Conservation (phyloP, 2,329 filamentous ascomycete genomes). For the Rhynchosporium graminicola region DNA sequence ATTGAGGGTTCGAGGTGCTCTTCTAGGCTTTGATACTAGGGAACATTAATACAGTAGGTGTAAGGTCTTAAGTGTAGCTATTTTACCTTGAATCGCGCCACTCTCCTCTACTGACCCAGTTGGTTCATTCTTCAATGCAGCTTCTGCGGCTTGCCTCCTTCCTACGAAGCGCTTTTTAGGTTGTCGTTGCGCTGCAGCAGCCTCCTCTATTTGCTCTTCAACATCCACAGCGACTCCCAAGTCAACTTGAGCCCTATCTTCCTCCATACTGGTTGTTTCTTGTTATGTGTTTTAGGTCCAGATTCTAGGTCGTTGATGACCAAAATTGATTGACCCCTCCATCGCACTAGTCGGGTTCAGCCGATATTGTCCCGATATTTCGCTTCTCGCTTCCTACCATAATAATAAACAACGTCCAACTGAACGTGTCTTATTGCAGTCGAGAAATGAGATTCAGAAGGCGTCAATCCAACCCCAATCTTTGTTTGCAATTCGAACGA, state of each 20-base stretch:
- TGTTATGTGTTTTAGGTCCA: not conserved
- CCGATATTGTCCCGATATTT: slow-evolving; percentile 1
- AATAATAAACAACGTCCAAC: too few species aligned
- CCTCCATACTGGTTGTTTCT: slow-evolving; percentile 60
- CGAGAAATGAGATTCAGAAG: too few species aligned
- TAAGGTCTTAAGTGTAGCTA: slow-evolving; percentile 26
- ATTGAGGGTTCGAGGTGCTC: slow-evolving; percentile 80
- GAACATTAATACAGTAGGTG: slow-evolving; percentile 14
- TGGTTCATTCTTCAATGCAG: slow-evolving; percentile 45
- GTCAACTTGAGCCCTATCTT: slow-evolving; percentile 70
- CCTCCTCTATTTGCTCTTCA: slow-evolving; percentile 54
- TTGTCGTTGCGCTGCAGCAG: slow-evolving; percentile 55
- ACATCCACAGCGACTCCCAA: slow-evolving; percentile 69
- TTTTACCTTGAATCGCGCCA: slow-evolving; percentile 67
- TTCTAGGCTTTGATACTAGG: slow-evolving; percentile 69
- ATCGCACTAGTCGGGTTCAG: not conserved
- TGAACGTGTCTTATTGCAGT: too few species aligned
- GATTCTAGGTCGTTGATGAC: not conserved
- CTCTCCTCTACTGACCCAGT: slow-evolving; percentile 52
- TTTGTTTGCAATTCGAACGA: too few species aligned
- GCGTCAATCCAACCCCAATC: too few species aligned
- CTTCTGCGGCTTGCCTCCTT: slow-evolving; percentile 69
- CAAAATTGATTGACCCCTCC: slow-evolving; percentile 8
- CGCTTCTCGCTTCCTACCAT: not conserved
- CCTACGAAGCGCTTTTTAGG: slow-evolving; percentile 94